Conservation (phyloP, 2,329 filamentous ascomycete species). For the Neonectria hederae region DNA sequence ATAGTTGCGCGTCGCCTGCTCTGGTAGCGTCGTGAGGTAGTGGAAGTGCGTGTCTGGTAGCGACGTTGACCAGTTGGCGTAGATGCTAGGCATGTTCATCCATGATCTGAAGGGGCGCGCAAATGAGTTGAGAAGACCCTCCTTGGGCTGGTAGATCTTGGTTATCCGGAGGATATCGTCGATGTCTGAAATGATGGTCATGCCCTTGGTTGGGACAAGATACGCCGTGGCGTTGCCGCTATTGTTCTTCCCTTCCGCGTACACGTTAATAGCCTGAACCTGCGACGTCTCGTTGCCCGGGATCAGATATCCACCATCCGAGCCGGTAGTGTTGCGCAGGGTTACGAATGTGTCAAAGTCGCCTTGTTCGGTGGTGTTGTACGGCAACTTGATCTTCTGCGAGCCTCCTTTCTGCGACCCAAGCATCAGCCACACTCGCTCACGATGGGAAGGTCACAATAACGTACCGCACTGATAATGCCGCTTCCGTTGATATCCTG, state of each 20-base stretch:
- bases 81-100: constrained; percentile 84
- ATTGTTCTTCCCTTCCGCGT: constrained; percentile 68
- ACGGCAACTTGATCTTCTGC: constrained; percentile 71
- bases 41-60: constrained; percentile 79
- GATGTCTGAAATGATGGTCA: constrained; percentile 80
- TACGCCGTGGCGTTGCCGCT: constrained; percentile 81
- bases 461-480: constrained; percentile 54
- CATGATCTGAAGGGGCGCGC: constrained; percentile 75
- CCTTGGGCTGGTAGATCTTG: constrained; percentile 79
- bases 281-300: constrained; percentile 71
- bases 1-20: constrained; percentile 80
- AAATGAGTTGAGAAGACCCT: constrained; percentile 81
- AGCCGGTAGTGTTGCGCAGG: constrained; percentile 66
- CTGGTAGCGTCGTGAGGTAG: constrained; percentile 82
- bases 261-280: constrained; percentile 75
- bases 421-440: constrained; percentile 12
- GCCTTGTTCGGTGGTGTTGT: constrained; percentile 71
- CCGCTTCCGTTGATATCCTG: constrained; percentile 64
- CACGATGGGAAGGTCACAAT: neutral
- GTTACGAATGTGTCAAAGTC: constrained; percentile 78
- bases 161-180: constrained; percentile 84
- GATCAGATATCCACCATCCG: constrained; percentile 58
- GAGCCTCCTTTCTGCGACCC: constrained; percentile 59
- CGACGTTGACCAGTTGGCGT: constrained; percentile 76
- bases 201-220: constrained; percentile 73